A percentile compares a stretch with the other conserved stretches of the same genome.
Evolutionary conservation across 106 monocot genomes (phyloP).

Genomic region (Platanthera zijinensis): DNA sequence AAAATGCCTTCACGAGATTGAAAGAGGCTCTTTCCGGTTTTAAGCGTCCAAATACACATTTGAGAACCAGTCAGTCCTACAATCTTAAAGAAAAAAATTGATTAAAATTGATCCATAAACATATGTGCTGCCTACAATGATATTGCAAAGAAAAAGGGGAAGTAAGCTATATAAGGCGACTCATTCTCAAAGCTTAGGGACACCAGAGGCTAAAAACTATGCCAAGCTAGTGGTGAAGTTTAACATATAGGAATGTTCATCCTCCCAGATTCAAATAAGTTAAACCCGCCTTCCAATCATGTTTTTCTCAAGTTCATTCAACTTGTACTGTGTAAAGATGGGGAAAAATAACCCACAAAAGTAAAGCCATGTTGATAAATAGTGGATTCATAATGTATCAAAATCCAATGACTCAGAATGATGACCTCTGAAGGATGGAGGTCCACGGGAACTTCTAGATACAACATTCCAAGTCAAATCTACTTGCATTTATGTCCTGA

Average conservation of each 20-base stretch:
- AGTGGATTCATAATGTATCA: not conserved
- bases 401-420: not conserved
- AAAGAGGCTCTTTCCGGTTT: constrained; percentile 48
- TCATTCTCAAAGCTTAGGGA: not conserved
- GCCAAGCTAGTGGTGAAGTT: not conserved
- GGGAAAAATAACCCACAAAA: not conserved
- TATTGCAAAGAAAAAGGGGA: not conserved
- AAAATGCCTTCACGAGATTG: constrained; percentile 46
- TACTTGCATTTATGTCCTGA: not conserved
- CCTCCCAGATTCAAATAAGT: not conserved
- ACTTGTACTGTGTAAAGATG: not conserved
- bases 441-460: not conserved
- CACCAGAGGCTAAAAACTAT: not conserved
- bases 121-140: not conserved
- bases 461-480: not conserved
- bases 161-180: not conserved
- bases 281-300: not conserved
- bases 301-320: not conserved
- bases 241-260: not conserved
- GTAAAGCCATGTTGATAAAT: not conserved
- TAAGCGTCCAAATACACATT: constrained; percentile 78
- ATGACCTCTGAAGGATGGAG: not conserved
- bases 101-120: constrained; percentile 5
- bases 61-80: constrained; percentile 61
- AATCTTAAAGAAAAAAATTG: constrained; percentile 36